Conservation (phyloP, 225 moss, liverwort and hornwort species). For the Anthoceros angustus region DNA sequence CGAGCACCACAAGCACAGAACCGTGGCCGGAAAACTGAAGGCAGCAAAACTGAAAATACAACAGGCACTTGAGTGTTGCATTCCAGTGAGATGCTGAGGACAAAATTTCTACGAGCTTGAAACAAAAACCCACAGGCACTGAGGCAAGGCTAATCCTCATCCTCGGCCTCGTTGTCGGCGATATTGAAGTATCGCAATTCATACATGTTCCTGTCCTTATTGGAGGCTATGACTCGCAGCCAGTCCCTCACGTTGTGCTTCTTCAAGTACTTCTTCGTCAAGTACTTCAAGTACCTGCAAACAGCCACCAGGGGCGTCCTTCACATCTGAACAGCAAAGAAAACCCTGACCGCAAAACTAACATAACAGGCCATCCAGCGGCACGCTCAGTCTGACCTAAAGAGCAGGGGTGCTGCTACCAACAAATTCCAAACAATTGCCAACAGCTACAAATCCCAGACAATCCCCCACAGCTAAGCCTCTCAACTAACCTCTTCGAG, state of each 20-base stretch:
- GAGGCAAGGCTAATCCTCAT: slow-evolving; percentile 26
- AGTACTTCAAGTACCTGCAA: slow-evolving; percentile 57
- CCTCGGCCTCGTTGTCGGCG: slow-evolving; percentile 55
- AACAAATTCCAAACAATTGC: too few species aligned
- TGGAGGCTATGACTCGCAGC: slow-evolving; percentile 54
- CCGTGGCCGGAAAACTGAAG: too few species aligned
- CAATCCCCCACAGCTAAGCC: too few species aligned
- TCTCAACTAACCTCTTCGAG: slow-evolving; percentile 41
- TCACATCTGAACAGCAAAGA: too few species aligned
- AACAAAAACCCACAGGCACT: neutral
- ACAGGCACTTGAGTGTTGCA: too few species aligned
- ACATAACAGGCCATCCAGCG: too few species aligned
- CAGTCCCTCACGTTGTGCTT: slow-evolving; percentile 72
- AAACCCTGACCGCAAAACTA: too few species aligned
- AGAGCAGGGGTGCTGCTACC: neutral
- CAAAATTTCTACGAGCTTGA: neutral
- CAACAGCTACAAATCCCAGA: too few species aligned
- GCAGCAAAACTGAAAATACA: too few species aligned
- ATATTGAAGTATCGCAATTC: slow-evolving; percentile 68
- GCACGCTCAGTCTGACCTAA: too few species aligned
- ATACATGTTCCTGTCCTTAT: slow-evolving; percentile 60
- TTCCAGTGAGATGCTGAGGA: neutral
- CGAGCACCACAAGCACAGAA: too few species aligned
- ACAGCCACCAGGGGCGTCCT: too few species aligned
- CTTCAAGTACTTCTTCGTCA: slow-evolving; percentile 68